Evolutionary conservation across 768 basidiomycete genomes (phyloP), one percentile per base, ranked within the genome.

Genomic region (Tricholoma flavovirens): DNA sequence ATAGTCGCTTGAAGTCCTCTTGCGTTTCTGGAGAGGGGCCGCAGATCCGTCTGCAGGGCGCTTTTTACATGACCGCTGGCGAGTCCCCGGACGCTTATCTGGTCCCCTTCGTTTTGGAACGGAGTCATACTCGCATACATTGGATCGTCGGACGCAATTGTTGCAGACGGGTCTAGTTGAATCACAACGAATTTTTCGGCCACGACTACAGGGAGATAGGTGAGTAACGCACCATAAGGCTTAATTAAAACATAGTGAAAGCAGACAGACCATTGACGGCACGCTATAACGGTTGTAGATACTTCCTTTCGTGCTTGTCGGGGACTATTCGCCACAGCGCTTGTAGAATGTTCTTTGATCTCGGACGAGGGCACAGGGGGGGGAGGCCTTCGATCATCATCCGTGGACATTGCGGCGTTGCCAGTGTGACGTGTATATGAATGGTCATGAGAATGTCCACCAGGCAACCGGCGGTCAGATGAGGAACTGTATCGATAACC

Each of bases 31-130:
- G 55, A 80, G 73, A 56, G 82, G 77, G 14, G 77, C 66, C 53
- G 69, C 73, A 59, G 79, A 73, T 52, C 75, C 79, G 59, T 84
- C 83, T 35, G 78, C 72, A 33, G 82, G 79, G 56, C 87, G 77
- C 77, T 89, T 91, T 82, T 91, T 91, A 79, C 88, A 90, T 55
- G 86, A 86, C 62, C 90, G 80, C 68, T 89, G 87, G 59, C 89
- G 81, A 56, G 88, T 90, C 26, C 90, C 90, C 56, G 90, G 90
- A 64, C 82, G 83, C 73, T 90, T 91, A 79, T 92, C 90, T 59
- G 90, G 90, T 2, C 90, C 90, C 59, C 90, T 80, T 58, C 90
- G 84, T 71, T 88, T 90, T 63, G 89, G 89, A 54, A 80, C 86
- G 26, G 82, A 74, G 67, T 92, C 90, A 71, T 91, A 92, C 72